These are phyloP conservation scores for Discostella stelligera DNA, from an alignment of 352 stramenopile species.

Conservation along the genomic window DNA sequence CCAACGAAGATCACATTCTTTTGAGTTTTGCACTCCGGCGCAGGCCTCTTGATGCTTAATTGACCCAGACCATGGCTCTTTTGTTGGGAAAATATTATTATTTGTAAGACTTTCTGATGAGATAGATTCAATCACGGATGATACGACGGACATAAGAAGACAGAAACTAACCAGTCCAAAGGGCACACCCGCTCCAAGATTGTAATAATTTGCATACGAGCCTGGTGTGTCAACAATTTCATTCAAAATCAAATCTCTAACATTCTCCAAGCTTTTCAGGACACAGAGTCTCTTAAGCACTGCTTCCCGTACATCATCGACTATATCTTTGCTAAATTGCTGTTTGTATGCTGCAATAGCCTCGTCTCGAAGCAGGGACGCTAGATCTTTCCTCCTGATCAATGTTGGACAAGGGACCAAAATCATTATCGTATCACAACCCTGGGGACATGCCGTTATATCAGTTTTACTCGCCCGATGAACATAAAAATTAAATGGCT, in stretches of 20 bases:
- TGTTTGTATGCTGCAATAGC: slow-evolving; percentile 56
- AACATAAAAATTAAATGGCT: slow-evolving; percentile 86
- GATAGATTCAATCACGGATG: too few relatives aligned
- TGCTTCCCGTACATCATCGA: slow-evolving; percentile 51
- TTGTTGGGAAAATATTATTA: slow-evolving; percentile 11
- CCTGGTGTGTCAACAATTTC: slow-evolving; percentile 73
- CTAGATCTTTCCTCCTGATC: slow-evolving; percentile 35
- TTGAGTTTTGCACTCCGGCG: slow-evolving; percentile 37
- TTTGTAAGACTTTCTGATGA: background rate
- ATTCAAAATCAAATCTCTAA: slow-evolving; percentile 60
- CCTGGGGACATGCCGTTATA: slow-evolving; percentile 61
- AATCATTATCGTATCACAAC: slow-evolving; percentile 82
- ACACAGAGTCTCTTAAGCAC: slow-evolving; percentile 61
- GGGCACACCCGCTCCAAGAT: slow-evolving; percentile 65
- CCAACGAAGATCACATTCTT: slow-evolving; percentile 80
- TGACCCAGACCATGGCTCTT: slow-evolving; percentile 81
- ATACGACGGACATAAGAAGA: too few relatives aligned
- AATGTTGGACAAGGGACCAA: slow-evolving; percentile 77
- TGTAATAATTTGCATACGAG: slow-evolving; percentile 74
- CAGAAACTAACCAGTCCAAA: slow-evolving; percentile 61
- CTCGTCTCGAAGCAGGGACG: slow-evolving; percentile 49
- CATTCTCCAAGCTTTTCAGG: slow-evolving; percentile 50
- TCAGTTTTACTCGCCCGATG: slow-evolving; percentile 77
- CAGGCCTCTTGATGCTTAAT: slow-evolving; percentile 76
- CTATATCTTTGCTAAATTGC: slow-evolving; percentile 64